Conservation (phyloP, 306 rosid species). For the Corylus americana region DNA sequence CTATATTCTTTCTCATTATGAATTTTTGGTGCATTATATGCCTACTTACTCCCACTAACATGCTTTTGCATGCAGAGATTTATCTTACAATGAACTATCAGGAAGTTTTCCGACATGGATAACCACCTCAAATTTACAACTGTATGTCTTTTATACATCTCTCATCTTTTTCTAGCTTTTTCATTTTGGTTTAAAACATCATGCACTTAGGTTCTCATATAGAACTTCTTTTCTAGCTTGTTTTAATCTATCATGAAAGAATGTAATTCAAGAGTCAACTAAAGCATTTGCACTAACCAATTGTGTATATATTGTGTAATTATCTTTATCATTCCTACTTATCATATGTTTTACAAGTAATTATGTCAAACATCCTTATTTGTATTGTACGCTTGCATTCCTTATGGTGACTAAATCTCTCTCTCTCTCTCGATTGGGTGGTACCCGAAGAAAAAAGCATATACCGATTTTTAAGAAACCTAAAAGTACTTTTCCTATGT, state of each 20-base stretch:
- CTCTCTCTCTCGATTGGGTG: neutral
- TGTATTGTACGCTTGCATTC: neutral
- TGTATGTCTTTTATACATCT: slow-evolving; percentile 12
- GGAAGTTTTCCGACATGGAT: slow-evolving; percentile 31
- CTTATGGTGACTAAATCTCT: neutral
- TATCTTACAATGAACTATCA: slow-evolving; percentile 29
- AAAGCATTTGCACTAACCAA: neutral
- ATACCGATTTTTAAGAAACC: neutral
- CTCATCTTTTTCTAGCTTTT: neutral
- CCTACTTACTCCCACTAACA: neutral
- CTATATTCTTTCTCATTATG: neutral
- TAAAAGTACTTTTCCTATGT: too few species aligned
- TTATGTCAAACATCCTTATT: neutral
- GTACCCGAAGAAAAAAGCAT: neutral
- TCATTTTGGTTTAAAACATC: neutral
- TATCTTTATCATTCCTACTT: neutral
- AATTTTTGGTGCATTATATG: neutral
- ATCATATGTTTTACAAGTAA: neutral
- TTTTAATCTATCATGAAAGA: neutral
- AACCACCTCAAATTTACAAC: neutral
- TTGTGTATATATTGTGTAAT: neutral
- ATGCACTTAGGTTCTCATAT: neutral
- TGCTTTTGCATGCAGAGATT: slow-evolving; percentile 22
- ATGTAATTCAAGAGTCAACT: neutral
- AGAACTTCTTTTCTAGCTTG: neutral